Base-by-base conservation (phyloP, 441 rosid genomes). In the Manihot esculenta region DNA sequence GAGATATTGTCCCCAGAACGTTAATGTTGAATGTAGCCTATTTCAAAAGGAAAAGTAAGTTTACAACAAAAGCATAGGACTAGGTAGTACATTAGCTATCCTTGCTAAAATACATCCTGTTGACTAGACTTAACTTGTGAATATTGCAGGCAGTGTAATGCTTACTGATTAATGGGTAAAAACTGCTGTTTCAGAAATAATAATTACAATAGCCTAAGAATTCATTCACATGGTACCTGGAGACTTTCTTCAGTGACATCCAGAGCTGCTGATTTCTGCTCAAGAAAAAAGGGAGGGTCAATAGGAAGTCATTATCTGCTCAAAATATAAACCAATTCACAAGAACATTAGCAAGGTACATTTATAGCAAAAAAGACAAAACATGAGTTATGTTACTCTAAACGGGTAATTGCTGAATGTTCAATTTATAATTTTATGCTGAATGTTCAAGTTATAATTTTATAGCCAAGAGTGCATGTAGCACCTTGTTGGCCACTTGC, bases 1-100 rank as follows among this genome's bases (percentile, higher is more conserved):
- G 90, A 75, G 92, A 82, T 80, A 94, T 81, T 27, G 98, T 87
- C 73, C 97, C 98, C 54, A 91, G 71, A 70, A 91, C 98, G 78
- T 91, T 94, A 74, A 91, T 85, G 69, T 86, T 69, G 44, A 94
- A 85, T 18, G 96, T 91, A 67, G 89, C 90, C 98, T 93, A 74
- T 66, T 76, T 51, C 70, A 45, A 85, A 50, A 62, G 57, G 26
- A 80, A 62, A 63, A 62, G 55, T 13, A 53, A 27, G 38, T 42
- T 54, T 63, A 13, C 63, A 42, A n/a, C 30, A 68, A 64, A 26
- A 26, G 44, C 61, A n/a, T 3, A 73, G 64, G 27, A 62, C 21
- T 11, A 53, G 33, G 64, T 27, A 69, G 38, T 18, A 51, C 4
- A 69, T 30, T 18, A 45, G n/a, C 12, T 30, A 12, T 24, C 55